Evolutionary conservation across 805 yeast genomes (phyloP).

Genomic region (Metschnikowia chrysomelidarum): DNA sequence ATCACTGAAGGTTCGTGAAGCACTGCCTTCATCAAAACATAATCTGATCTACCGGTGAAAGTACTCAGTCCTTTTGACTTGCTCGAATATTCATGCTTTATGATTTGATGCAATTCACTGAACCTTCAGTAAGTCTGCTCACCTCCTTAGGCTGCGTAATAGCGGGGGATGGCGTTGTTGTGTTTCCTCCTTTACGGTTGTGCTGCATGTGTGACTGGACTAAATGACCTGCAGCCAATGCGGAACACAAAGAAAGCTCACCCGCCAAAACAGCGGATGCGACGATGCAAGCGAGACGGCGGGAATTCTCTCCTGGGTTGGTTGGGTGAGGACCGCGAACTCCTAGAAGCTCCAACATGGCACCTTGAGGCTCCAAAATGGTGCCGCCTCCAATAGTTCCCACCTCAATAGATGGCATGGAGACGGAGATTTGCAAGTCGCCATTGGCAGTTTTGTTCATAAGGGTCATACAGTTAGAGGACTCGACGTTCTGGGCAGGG

Average conservation of each 20-base stretch:
- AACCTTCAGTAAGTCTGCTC: constrained; percentile 61
- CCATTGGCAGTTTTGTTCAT: constrained; percentile 78
- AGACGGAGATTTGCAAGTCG: constrained; percentile 79
- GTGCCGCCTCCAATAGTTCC: constrained; percentile 99
- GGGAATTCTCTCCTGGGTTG: constrained; percentile 90
- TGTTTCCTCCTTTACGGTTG: constrained; percentile 63
- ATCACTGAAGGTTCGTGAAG: too few species aligned
- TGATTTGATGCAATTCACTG: constrained; percentile 72
- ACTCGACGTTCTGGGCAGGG: constrained; percentile 99
- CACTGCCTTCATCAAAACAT: too few species aligned
- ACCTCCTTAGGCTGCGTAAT: constrained; percentile 22
- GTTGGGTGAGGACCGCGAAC: constrained; percentile 95
- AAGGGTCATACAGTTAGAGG: constrained; percentile 94
- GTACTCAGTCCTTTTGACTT: too few species aligned
- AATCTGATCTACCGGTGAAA: too few species aligned
- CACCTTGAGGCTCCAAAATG: constrained; percentile 92
- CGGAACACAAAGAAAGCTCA: constrained; percentile 90
- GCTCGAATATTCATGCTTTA: constrained; percentile 1
- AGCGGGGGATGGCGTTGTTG: constrained; percentile 32
- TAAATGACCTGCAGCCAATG: constrained; percentile 97
- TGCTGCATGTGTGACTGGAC: constrained; percentile 97
- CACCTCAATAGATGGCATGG: constrained; percentile 98
- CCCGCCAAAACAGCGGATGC: constrained; percentile 97
- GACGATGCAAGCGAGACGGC: constrained; percentile 86
- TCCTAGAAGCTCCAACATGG: constrained; percentile 92